A percentile compares a stretch with the other conserved stretches of the same genome.
These are phyloP conservation scores for Pouteria glomerata DNA, from an alignment of 148 eudicot genomes.

Conservation along the genomic window DNA sequence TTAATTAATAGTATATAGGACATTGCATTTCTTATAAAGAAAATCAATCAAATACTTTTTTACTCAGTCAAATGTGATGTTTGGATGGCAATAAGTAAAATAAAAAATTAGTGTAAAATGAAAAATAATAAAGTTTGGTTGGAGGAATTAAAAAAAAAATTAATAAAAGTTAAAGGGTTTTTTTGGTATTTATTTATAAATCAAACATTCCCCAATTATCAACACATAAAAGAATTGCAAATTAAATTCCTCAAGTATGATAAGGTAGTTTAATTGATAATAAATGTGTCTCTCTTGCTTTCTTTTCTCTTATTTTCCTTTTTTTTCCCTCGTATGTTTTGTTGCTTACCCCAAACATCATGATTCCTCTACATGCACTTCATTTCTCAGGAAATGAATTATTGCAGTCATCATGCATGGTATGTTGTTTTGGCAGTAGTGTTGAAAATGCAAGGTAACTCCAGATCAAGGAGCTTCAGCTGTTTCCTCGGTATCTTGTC, in stretches of 20 bases:
- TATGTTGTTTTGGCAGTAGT: not conserved
- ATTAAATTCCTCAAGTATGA: not conserved
- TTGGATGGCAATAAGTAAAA: too few species aligned
- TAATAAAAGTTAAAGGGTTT: too few species aligned
- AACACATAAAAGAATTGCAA: not conserved
- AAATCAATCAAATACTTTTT: not conserved
- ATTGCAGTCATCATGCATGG: constrained; percentile 5
- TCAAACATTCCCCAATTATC: too few species aligned
- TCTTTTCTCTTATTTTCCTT: not conserved
- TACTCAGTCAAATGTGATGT: not conserved
- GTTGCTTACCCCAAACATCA: not conserved
- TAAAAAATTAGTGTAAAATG: too few species aligned
- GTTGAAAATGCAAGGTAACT: not conserved
- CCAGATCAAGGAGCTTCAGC: not conserved
- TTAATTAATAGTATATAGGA: too few species aligned
- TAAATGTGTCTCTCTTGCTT: too few species aligned
- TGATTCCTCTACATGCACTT: not conserved
- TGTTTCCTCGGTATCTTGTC: not conserved
- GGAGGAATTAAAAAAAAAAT: too few species aligned
- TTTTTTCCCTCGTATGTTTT: not conserved
- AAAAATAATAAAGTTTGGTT: too few species aligned
- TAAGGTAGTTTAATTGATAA: too few species aligned
- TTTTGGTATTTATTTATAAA: too few species aligned
- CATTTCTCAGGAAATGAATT: not conserved
- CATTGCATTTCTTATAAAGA: not conserved